Base-by-base conservation (phyloP, 2,329 filamentous ascomycete genomes). In the Diaporthe aspalathi region DNA sequence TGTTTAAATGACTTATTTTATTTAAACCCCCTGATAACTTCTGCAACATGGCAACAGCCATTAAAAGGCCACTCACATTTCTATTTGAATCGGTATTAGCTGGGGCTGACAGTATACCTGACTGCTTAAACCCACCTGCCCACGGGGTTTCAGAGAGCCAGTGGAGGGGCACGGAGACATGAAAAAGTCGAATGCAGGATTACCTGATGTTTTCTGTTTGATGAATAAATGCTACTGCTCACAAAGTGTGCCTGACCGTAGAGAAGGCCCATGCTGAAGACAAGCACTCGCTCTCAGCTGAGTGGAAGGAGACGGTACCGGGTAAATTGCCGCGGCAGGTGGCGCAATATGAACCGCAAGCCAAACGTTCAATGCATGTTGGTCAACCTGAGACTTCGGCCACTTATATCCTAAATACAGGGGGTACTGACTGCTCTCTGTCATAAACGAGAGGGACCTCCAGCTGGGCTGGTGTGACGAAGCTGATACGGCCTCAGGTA, bases 321-420 rank as follows among this genome's bases (percentile, higher is more conserved):
- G 43, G 3, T 17, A 24, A 63, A 22, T 2, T 38, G 27, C 32
- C 11, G 57, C 27, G 24, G 5, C 3, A 16, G 43, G 60, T 65
- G 27, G 24, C 60, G 50, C 60, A 65, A 20, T 45, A 65, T 65
- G 60, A 50, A 65, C 45, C 29, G 11, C n/a, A 65, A 38, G 60
- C 38, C 29, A 38, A n/a, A 14, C n/a, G 45, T 50, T 65, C 50
- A 29, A 20, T 6, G n/a, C 45, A 65, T 24, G n/a, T 14, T 38
- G 45, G n/a, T 50, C 60, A 65, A 65, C n/a, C 45, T 65, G 60
- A 65, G 60, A 65, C 60, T 49, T n/a, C 35, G 8, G 9, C 8
- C 1, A n/a, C 38, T 45, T 24, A 6, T 22, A 22, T 3, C 7
- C n/a, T 65, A 2, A 14, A 14, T 20, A 38, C n/a, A 49, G 3